Evolutionary conservation across 306 rosid species (phyloP), one percentile per base, ranked within the genome.

Genomic region (Elaeagnus macrophylla): DNA sequence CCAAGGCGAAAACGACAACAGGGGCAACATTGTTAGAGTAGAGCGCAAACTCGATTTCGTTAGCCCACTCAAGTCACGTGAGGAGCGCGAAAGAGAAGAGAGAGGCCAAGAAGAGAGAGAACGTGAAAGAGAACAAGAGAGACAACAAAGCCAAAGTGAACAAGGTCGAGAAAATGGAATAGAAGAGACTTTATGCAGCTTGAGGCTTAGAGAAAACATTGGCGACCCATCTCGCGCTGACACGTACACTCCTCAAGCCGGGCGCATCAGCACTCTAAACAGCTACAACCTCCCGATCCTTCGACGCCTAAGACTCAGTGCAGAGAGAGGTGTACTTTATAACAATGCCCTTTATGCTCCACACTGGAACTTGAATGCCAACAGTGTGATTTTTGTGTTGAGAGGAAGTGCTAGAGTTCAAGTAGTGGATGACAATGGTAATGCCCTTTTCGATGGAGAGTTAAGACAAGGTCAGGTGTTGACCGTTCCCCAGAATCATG

Each of bases 351-450:
- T 86, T 17, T 72, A 68, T 48, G 55, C 58, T 10, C 93, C 95
- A 1, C 86, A 81, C 58, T 86, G 83, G 84, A 83, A 70, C 75
- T 8, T 48, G 15, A 75, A 86, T 13, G 79, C 94, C 0, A 81
- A 86, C 77, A 64, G 74, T 12, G 39, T 81, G 0, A 5, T 81
- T 12, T 79, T 74, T 54, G 88, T 46, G 5, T 45, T 57, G 0
- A 72, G 69, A 52, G 95, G 95, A 2, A 15, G 63, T 11, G 95
- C 82, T 8, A 59, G 67, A 16, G 62, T 86, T 5, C 83, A 69
- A 40, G 75, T 83, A 6, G 89, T 83, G 20, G 75, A 86, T 56
- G 14, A 57, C 78, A 19, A 48, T 0, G 94, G 95, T 0, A 60
- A 71, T 3, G 3, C 62, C 0, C 61, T 81, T n/a, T 81, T 66